Base-by-base conservation (phyloP, 495 filamentous ascomycete genomes). In the Xylaria grammica region DNA sequence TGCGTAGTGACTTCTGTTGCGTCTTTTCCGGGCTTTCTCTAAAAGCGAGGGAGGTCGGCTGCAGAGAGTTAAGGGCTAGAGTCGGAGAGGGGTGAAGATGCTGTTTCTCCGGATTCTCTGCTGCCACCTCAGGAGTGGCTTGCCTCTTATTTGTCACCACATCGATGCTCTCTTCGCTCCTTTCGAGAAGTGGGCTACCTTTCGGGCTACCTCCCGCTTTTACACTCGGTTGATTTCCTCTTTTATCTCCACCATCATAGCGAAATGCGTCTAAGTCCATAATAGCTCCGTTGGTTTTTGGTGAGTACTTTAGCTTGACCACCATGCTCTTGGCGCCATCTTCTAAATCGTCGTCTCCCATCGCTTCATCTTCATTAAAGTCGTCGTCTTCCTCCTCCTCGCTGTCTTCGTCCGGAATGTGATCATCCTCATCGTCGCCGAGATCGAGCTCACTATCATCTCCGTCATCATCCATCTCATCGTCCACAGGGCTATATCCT, bases 111-210 rank as follows among this genome's bases (percentile, higher is more conserved):
- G 13, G 22, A 17, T 45, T 29, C 36, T 1, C 27, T 8, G 32
- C 51, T 34, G 55, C 56, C 1, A 40, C 17, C 26, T 72, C 65
- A 3, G 71, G 68, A 17, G 66, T 71, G 4, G 44, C 59, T n/a
- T 54, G 54, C 38, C 63, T 69, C 36, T 60, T 63, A 7, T 53
- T 79, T 76, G 89, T 89, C 69, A 83, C 81, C 68, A 84, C 85
- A 74, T 78, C 79, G 72, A 92, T 79, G 79, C 91, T 92, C 75
- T 87, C 84, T 38, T 91, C 89, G 75, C 90, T 91, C 80, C 87
- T 84, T 80, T 93, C 90, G 54, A 81, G 78, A 60, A 88, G 90
- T 67, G 91, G 81, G 72, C 91, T 86, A 34, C 87, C 86, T 86
- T 89, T 88, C 67, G 90, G 84, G 84, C 88, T 67, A 66, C 50